Evolutionary conservation across 2,329 filamentous ascomycete species (phyloP), one percentile per base, ranked within the genome.

Genomic region (Colletotrichum phormii): DNA sequence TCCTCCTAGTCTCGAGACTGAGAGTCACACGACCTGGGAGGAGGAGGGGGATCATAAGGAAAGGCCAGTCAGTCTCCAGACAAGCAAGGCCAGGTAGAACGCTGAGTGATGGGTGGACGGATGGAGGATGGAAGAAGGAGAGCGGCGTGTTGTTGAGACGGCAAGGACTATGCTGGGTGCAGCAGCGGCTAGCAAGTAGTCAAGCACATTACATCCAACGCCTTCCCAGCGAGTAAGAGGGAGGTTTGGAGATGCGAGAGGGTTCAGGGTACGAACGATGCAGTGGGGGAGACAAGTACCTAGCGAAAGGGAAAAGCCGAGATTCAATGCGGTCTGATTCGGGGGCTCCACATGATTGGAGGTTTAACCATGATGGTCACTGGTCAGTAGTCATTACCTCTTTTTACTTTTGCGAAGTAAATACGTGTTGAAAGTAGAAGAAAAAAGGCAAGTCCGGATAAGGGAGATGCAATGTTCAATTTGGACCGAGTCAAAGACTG

Each of bases 1-100:
- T 55, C 42, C 54, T 67, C 66, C 70, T 70, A 70, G 66, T 65
- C 55, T 57, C 18, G 54, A 64, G 12, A 58, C 60, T 29, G 60
- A 64, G 12, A 65, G 71, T 73, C 71, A 73, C 66, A 73, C 66
- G 71, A 71, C 71, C 66, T 60, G 46, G 49, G 66, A 64, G 26
- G n/a, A 42, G 64, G 54, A 42, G 58, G 42, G 51, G 42, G 59
- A 63, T 31, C 11, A 54, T 29, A 53, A 51, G 46, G 8, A 6
- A 51, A 51, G 13, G 46, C 8, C 57, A 7, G 33, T 35, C 33
- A n/a, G n/a, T n/a, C n/a, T 8, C 26, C 26, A 2, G 26, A 26
- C 2, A 26, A 26, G 26, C 26, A 26, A 26, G 26, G 26, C 26
- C 2, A 4, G 26, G 26, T 26, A 26, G 26, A 26, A 4, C 26